Base-by-base conservation (phyloP, 495 filamentous ascomycete genomes). In the Margaritispora aquatica region DNA sequence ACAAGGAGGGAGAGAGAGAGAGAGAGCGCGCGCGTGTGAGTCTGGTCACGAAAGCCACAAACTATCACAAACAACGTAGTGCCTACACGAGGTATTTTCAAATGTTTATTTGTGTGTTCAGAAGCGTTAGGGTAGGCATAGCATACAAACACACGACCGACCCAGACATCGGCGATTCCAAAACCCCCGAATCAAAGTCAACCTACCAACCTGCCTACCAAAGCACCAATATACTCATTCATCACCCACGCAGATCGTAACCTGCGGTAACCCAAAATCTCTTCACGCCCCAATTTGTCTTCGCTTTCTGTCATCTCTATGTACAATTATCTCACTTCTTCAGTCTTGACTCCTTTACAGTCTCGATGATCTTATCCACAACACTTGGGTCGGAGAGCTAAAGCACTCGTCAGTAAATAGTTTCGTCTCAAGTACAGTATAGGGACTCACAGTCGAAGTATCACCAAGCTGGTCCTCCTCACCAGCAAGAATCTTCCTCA, bases 381-480 rank as follows among this genome's bases (percentile, higher is more conserved):
- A 97, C 85, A 52, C 79, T 83, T 29, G 93, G 93, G 70, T 97
- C 92, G 36, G 90, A 94, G 34, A 97, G 84, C 90, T 95, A 41
- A 26, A 29, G 63, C 38, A 56, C n/a, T 17, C 57, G 66, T 83
- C 66, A 83, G 75, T 63, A 68, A n/a, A n/a, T 36, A 38, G n/a
- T 19, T 19, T 17, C 8, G 13, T 10, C 13, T 23, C 17, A 8
- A 41, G 27, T 23, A 26, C 5, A 23, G 20, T 17, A 23, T 23
- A 24, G 47, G 21, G 65, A 77, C 88, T 79, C 81, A 96, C 89
- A 56, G 94, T 97, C 1, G 90, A 89, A 26, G 76, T 93, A 66
- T 99, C 95, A 65, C 94, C 94, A 55, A 99, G 77, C 71, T 93
- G 90, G 67, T 97, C 94, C 74, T 97, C 95, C 79, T 99, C 94